These are phyloP conservation scores for Sphagnurus paluster DNA, from an alignment of 1,284 basidiomycete species.

Conservation along the genomic window DNA sequence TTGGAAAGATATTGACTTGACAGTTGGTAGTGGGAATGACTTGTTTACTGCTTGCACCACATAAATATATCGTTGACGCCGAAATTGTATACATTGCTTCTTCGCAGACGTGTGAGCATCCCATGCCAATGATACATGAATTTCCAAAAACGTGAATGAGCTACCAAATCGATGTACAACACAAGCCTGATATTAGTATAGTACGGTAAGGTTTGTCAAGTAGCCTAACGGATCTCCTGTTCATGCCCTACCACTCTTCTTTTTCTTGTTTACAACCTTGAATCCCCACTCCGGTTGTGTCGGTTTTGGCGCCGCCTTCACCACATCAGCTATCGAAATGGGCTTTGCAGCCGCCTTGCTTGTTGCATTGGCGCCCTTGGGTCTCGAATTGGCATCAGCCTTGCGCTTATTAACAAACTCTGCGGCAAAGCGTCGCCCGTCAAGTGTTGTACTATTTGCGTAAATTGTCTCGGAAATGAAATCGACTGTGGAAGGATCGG, in stretches of 20 bases:
- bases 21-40: constrained; percentile 32
- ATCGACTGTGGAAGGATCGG: constrained; percentile 78
- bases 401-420: constrained; percentile 91
- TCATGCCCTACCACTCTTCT: constrained; percentile 65
- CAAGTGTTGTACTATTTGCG: constrained; percentile 90
- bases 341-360: constrained; percentile 48
- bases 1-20: constrained; percentile 38
- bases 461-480: constrained; percentile 94
- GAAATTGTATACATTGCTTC: too few species aligned
- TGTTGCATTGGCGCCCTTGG: constrained; percentile 41
- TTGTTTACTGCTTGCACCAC: constrained; percentile 34
- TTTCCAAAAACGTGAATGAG: not conserved
- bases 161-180: constrained; percentile 14
- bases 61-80: too few species aligned
- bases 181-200: constrained; percentile 19
- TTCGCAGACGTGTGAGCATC: too few species aligned
- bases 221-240: not conserved
- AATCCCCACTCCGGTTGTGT: constrained; percentile 79
- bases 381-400: constrained; percentile 60
- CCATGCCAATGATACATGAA: too few species aligned
- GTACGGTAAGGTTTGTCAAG: constrained; percentile 13
- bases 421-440: constrained; percentile 90
- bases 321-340: constrained; percentile 82
- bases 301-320: constrained; percentile 84
- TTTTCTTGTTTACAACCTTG: constrained; percentile 93